A percentile compares a stretch with the other conserved stretches of the same genome.
phyloP scores from a whole-genome alignment of 495 filamentous ascomycete species.

The Pseudevernia furfuracea region DNA sequence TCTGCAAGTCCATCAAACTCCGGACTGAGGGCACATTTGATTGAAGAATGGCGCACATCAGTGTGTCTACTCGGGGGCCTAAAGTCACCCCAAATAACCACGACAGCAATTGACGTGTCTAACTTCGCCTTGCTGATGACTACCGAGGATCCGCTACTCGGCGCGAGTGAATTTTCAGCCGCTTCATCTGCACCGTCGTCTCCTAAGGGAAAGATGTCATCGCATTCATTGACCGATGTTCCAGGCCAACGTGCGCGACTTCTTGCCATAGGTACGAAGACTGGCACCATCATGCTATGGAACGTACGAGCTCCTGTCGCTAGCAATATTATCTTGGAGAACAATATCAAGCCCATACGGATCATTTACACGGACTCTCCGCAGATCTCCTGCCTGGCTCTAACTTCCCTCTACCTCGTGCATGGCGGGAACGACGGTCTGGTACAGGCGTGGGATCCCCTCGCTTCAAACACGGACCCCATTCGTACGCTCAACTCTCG shows the following conservation, averaged over 20 bases:
- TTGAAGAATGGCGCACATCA: conserved; percentile 56
- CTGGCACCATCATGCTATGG: conserved; percentile 76
- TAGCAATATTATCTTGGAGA: conserved; percentile 42
- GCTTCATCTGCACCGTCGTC: conserved; percentile 52
- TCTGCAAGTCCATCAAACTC: conserved; percentile 8
- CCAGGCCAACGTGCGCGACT: conserved; percentile 81
- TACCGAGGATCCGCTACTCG: conserved; percentile 67
- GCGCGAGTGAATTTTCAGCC: conserved; percentile 46
- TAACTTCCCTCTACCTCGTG: conserved; percentile 80
- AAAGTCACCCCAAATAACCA: conserved; percentile 53
- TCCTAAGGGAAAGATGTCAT: conserved; percentile 45
- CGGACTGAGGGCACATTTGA: conserved; percentile 15
- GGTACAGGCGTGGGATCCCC: conserved; percentile 92
- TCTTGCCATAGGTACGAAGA: conserved; percentile 70
- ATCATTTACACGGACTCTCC: conserved; percentile 90
- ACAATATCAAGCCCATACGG: conserved; percentile 56
- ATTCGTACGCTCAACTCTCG: conserved; percentile 85
- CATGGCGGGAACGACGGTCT: conserved; percentile 93
- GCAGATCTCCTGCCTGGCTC: conserved; percentile 72
- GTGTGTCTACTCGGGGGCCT: conserved; percentile 47
- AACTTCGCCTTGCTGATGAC: conserved; percentile 58
- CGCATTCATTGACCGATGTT: conserved; percentile 44
- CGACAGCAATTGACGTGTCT: conserved; percentile 69
- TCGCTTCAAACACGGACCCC: conserved; percentile 71
- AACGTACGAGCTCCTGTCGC: conserved; percentile 62